These are phyloP conservation scores for Ajuga reptans DNA, from an alignment of 305 asterid genomes.

Conservation along the genomic window DNA sequence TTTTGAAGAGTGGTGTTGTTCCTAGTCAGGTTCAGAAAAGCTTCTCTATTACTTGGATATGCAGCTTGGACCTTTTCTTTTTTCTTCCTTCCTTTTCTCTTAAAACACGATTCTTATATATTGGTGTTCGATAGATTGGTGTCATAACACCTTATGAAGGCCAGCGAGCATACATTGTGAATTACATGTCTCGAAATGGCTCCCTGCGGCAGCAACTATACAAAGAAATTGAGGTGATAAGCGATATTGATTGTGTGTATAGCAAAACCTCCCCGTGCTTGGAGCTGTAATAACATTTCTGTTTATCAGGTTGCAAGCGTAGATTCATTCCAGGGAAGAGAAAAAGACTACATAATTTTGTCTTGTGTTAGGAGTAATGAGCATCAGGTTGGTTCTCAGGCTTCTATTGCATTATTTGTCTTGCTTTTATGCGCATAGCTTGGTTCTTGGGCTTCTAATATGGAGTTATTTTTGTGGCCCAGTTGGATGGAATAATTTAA, in stretches of 20 bases:
- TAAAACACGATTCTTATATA: slow-evolving; percentile 4
- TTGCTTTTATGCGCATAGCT: slow-evolving; percentile 72
- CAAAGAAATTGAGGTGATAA: slow-evolving; percentile 92
- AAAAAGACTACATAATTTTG: slow-evolving; percentile 89
- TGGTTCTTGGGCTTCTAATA: slow-evolving; percentile 18
- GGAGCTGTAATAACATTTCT: slow-evolving; percentile 19
- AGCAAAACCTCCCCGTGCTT: background rate
- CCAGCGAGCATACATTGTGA: slow-evolving; percentile 95
- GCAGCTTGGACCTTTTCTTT: background rate
- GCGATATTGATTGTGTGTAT: background rate
- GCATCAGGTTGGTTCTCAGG: slow-evolving; percentile 64
- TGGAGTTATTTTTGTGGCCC: background rate
- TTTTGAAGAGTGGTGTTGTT: slow-evolving; percentile 94
- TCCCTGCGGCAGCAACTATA: slow-evolving; percentile 91
- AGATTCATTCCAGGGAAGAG: slow-evolving; percentile 99
- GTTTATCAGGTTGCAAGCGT: slow-evolving; percentile 90
- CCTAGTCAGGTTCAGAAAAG: slow-evolving; percentile 76
- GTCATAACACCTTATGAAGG: slow-evolving; percentile 99
- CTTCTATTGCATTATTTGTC: background rate
- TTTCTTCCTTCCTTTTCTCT: slow-evolving; percentile 9
- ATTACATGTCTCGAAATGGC: slow-evolving; percentile 96
- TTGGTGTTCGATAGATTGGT: slow-evolving; percentile 62
- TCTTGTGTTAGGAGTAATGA: slow-evolving; percentile 99
- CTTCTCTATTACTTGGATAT: slow-evolving; percentile 15
- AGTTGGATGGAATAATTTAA: background rate